Conservation (phyloP, 768 basidiomycete species). For the Agaricus subrufescens region DNA sequence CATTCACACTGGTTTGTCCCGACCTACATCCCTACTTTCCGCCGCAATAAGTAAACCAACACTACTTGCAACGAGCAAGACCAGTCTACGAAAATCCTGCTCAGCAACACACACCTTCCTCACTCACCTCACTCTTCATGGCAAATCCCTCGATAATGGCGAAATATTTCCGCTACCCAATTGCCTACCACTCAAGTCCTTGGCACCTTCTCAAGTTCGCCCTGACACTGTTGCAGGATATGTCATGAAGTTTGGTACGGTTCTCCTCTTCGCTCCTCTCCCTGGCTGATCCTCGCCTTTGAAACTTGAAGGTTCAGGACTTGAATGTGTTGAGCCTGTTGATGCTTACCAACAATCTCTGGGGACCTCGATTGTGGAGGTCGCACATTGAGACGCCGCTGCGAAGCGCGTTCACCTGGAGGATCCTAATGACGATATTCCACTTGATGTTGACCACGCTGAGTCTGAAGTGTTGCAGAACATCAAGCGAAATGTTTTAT, state of each 20-base stretch:
- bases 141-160: slow-evolving; percentile 19
- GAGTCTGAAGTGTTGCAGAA: slow-evolving; percentile 20
- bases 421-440: background rate
- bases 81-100: slow-evolving; percentile 17
- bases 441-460: background rate
- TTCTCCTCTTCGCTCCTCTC: background rate
- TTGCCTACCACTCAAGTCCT: slow-evolving; percentile 32
- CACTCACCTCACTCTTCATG: slow-evolving; percentile 28
- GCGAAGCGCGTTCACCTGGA: background rate
- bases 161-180: slow-evolving; percentile 18
- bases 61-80: background rate
- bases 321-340: slow-evolving; percentile 38
- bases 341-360: slow-evolving; percentile 55
- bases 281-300: background rate
- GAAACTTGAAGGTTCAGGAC: slow-evolving; percentile 12
- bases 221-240: slow-evolving; percentile 33
- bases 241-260: slow-evolving; percentile 9
- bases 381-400: slow-evolving; percentile 38
- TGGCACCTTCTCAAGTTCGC: slow-evolving; percentile 46
- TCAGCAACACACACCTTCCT: slow-evolving; percentile 43
- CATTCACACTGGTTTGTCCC: slow-evolving; percentile 52
- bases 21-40: slow-evolving; percentile 60
- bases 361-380: slow-evolving; percentile 49
- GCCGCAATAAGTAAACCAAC: slow-evolving; percentile 42
- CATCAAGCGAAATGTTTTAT: slow-evolving; percentile 35